Base-by-base conservation (phyloP, 2,329 filamentous ascomycete genomes). In the Tolypocladium nubicola region DNA sequence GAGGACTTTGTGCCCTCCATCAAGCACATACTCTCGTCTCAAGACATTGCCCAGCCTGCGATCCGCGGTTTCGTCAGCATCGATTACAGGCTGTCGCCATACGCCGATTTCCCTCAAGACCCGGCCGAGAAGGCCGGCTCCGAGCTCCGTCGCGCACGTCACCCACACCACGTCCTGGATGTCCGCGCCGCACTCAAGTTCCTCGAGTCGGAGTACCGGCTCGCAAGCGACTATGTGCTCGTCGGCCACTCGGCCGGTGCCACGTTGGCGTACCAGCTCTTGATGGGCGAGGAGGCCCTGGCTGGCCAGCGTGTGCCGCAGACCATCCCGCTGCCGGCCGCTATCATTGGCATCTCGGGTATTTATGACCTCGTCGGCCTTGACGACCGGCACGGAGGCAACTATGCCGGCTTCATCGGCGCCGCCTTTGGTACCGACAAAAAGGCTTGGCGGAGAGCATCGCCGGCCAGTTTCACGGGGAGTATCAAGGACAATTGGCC, bases 291-390 rank as follows among this genome's bases (percentile, higher is more conserved):
- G 43, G 60, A 61, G 19, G 64, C 72, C 53, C 60, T 71, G 21
- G 55, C 58, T 57, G 54, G n/a, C 19, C 58, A 57, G 54, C 57
- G 53, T 53, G 62, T 49, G 33, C 58, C 23, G 40, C 16, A 40
- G 40, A 16, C 69, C 10, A 66, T 74, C 4, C 70, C 68, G 7
- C 66, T 75, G 21, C 83, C 83, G 0, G 65, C 71, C 3, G 80
- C 78, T 4, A 70, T 88, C n/a, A 66, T 88, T 5, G 79, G 84
- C 39, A 70, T 88, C 23, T 80, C 81, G 57, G 87, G 87, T 1
- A 82, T 90, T 26, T 89, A 89, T 68, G 81, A 87, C 64, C 69
- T 90, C 11, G 75, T 75, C 9, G 76, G 76, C 0, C 69, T 89
- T 23, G 72, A 77, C 33, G 68, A 73, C 52, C 73, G 77, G 9